Evolutionary conservation across 1,284 basidiomycete species (phyloP), one percentile per base, ranked within the genome.

Genomic region (Ustilago hordei): DNA sequence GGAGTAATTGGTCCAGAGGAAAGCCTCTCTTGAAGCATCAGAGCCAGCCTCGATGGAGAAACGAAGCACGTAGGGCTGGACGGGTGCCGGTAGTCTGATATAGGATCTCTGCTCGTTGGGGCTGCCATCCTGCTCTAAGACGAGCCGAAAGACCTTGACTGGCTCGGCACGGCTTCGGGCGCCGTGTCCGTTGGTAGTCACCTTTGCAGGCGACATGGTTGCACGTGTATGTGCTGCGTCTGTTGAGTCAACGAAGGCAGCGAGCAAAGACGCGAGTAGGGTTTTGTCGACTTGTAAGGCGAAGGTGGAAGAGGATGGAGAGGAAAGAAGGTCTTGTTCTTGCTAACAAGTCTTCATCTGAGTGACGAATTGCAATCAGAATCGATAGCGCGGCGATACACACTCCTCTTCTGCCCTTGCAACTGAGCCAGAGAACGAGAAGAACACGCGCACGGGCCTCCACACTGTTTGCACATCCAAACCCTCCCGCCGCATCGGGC

Each of bases 61-160:
- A 7, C 82, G 75, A 8, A 84, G 72, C 12, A 83, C 69, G 47
- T 84, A 83, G 15, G 82, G 80, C 62, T 72, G 56, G 5, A 75
- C 64, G 1, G 82, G 82, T 17, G 82, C 74, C 2, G 82, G 82
- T 12, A 84, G 64, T 19, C 82, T 76, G 38, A 84, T 63, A 60
- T 84, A 84, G 5, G 74, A 72, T 31, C 64, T 64, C 43, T 80
- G 75, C 55, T 74, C 64, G 48, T 59, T 67, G 5, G 82, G 82
- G 39, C 79, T 81, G 17, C 82, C 82, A 60, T 84, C 82, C 54
- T 81, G 68, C 63, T 81, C 80, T 8, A 84, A 69, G 12, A 55
- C 50, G 36, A 84, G 72, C 68, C 81, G 69, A 53, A 58, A 82
- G 4, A 84, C 81, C 61, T 72, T 70, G 57, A 80, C 43, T 3